Evolutionary conservation across 176 grass and related monocot genomes (phyloP), one percentile per base, ranked within the genome.

Genomic region (Oryza australiensis): DNA sequence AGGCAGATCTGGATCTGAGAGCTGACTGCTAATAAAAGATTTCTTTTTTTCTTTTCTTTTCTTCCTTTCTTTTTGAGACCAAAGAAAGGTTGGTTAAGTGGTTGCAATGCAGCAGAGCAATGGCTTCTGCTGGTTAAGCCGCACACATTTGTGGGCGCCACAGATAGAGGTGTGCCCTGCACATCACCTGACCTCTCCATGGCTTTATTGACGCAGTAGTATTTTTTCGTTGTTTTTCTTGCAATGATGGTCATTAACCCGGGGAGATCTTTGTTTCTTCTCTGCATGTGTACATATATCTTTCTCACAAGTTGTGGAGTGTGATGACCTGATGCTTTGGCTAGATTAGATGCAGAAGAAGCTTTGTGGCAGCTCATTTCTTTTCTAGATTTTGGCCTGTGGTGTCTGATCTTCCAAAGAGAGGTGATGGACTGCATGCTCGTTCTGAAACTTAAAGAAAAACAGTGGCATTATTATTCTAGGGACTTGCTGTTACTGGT

Each of bases 1-100:
- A 64, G 34, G 35, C 35, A 81, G 82, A 81, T 89, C 83, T 82
- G 77, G 87, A 89, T 85, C 71, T 69, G 76, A 51, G 76, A 51
- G 43, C 40, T 84, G 46, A 68, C 24, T 64, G 82, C 71, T 85
- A 72, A 76, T 72, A 53, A 89, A 77, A 89, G 65, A 6, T 66
- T 82, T 16, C 2, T 22, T 22, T 22, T 22, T 55, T 22, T 55
- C 12, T n/a, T n/a, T 9, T 55, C 1, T 55, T 55, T 20, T 20
- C 15, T 51, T 35, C 34, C 34, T 35, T 51, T 16, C n/a, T n/a
- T 51, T 51, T 53, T 53, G 1, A 22, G 16, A 15, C 18, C 46
- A 49, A 55, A 77, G 65, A 89, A 77, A 89, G 72, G 22, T 66
- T 82, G 45, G 73, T 81, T 81, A 57, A 48, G 76, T 85, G 64